Evolutionary conservation across 148 eudicot genomes (phyloP), one percentile per base, ranked within the genome.

Genomic region (Hydrangea macrophylla): DNA sequence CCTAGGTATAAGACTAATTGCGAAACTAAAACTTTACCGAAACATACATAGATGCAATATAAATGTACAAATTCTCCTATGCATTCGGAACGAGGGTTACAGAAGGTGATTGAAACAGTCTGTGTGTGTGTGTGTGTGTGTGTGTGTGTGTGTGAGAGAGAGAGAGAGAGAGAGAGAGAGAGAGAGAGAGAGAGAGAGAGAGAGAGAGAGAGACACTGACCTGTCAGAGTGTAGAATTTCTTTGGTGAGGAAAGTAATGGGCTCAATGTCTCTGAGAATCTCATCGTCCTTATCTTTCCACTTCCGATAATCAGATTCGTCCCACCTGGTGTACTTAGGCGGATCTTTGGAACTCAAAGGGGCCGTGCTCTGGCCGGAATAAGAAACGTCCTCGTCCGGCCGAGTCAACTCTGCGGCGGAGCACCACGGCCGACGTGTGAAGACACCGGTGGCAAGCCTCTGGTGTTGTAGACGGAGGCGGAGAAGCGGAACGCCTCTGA

Each of bases 151-250:
- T 8, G 20, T 42, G 15, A 42, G 39, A 35, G 4, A 4, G 8
- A 35, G 5, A 35, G 39, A 35, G 39, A 35, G 39, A 35, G 5
- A 35, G 51, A 20, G 11, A 7, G 54, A 23, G 23, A 23, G 36
- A n/a, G n/a, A n/a, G n/a, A n/a, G n/a, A n/a, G n/a, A n/a, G n/a
- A n/a, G 39, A 35, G 5, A 35, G 51, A 20, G 11, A 7, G 54
- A 23, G 23, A 23, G 44, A 25, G 35, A 36, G 17, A 55, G 44
- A 22, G 25, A 17, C 83, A 90, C 90, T 88, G 70, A 85, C 96
- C 93, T 88, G 73, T 70, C 68, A 59, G 96, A 84, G 74, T 90
- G 96, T 32, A 90, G 78, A 76, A 90, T 86, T 6, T 88, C 85
- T 68, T 88, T 88, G 39, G 74, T 75, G 31, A 82, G 75, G n/a